Evolutionary conservation across 441 rosid genomes (phyloP).

Genomic region (Pelargonium citronellum): DNA sequence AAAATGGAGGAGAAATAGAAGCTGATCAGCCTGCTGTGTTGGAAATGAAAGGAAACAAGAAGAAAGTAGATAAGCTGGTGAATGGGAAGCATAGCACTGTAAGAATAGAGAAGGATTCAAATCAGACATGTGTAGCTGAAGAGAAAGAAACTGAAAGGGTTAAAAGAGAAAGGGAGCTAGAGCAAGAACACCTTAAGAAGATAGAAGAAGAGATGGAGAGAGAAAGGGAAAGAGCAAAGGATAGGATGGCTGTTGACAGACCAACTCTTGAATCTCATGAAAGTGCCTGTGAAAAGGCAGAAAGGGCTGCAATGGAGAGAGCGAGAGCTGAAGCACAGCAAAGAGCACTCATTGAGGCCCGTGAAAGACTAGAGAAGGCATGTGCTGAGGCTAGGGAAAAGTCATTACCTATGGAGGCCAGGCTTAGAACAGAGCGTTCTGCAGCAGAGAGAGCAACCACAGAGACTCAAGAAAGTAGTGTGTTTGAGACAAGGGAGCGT

Average conservation of each 20-base stretch:
- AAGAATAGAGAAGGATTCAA: constrained; percentile 35
- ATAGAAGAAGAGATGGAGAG: constrained; percentile 71
- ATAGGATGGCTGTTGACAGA: constrained; percentile 78
- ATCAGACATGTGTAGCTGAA: constrained; percentile 26
- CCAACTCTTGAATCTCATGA: constrained; percentile 49
- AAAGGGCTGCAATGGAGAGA: constrained; percentile 55
- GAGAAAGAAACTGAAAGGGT: constrained; percentile 51
- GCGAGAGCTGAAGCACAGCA: constrained; percentile 52
- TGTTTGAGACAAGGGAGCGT: constrained; percentile 58
- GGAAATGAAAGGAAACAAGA: constrained; percentile 31
- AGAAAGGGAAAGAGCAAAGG: constrained; percentile 88
- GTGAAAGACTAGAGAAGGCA: constrained; percentile 84
- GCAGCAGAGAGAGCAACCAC: constrained; percentile 81
- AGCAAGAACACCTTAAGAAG: constrained; percentile 57
- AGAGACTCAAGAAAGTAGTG: constrained; percentile 78
- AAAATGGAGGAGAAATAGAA: constrained; percentile 30
- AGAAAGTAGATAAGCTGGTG: constrained; percentile 29
- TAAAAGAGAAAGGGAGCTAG: constrained; percentile 55
- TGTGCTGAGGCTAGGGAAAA: constrained; percentile 9
- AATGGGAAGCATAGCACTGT: constrained; percentile 24
- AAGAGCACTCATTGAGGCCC: constrained; percentile 72
- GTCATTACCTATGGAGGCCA: constrained; percentile 38
- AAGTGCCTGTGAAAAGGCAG: constrained; percentile 48
- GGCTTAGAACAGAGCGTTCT: constrained; percentile 72
- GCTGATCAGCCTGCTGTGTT: constrained; percentile 25